Evolutionary conservation across 1,284 basidiomycete genomes (phyloP), one percentile per base, ranked within the genome.

Genomic region (Ustilago esculenta): DNA sequence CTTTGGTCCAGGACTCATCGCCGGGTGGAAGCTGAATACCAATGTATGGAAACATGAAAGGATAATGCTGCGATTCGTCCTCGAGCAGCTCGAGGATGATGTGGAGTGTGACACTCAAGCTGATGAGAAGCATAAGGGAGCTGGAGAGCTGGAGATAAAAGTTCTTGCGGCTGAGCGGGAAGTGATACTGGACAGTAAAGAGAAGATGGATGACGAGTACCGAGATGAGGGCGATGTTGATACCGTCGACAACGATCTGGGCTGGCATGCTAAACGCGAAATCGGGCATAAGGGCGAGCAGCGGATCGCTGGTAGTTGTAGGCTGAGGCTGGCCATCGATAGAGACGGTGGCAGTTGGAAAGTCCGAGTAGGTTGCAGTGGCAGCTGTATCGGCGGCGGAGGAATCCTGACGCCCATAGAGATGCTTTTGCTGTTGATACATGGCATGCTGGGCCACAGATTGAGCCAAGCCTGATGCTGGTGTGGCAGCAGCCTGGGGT

Each of bases 181-280:
- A 92, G 83, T 98, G 95, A 76, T 97, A 98, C 80, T 94, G 92
- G 0, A 90, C 90, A 17, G 96, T 98, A 84, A 98, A 98, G 59
- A 94, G 82, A 61, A 98, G 88, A 75, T 98, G 94, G 61, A 95
- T 88, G 75, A 95, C 85, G 25, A 98, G 88, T n/a, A 97, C 90
- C 42, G 87, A 85, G 40, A 92, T 87, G 56, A 98, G 88, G 1
- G 95, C 92, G 64, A 96, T 84, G 20, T 93, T 89, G 75, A 97
- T 88, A 42, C 94, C 93, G 5, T 88, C 90, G 50, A 95, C 85
- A 66, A 96, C 86, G 43, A 97, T 89, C 80, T 98, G 96, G 1
- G 95, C 88, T 1, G 95, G 93, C 29, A 97, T 88, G 0, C 92
- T 93, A 72, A 90, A 90, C 7, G 90, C 89, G 50, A 83, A 84